Conservation (phyloP, 257 asterid genomes). For the Jacaranda mimosifolia region DNA sequence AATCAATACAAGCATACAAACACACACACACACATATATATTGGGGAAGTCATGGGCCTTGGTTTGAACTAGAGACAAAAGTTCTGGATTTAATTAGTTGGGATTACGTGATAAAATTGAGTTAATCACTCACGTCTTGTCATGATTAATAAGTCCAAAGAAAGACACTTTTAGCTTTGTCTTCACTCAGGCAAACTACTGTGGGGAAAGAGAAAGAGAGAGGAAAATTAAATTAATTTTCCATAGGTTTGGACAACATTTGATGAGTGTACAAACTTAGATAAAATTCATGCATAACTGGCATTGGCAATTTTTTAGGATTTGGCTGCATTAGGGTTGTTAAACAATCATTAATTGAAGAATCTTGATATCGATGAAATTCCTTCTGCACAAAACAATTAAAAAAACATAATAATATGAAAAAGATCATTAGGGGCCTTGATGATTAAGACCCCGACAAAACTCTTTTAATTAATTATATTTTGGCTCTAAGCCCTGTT, state of each 20-base stretch:
- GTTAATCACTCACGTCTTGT: slow-evolving; percentile 35
- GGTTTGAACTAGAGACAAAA: slow-evolving; percentile 8
- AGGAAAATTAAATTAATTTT: background rate
- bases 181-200: slow-evolving; percentile 34
- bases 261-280: background rate
- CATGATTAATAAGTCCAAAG: slow-evolving; percentile 36
- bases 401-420: too few relatives aligned
- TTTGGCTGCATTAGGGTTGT: slow-evolving; percentile 36
- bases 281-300: background rate
- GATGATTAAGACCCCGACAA: too few relatives aligned
- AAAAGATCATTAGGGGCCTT: too few relatives aligned
- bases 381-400: background rate
- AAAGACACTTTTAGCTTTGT: slow-evolving; percentile 36
- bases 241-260: background rate
- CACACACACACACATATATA: background rate
- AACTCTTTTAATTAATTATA: too few relatives aligned
- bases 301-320: background rate
- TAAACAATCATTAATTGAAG: slow-evolving; percentile 3
- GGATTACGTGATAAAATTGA: slow-evolving; percentile 42
- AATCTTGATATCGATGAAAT: background rate
- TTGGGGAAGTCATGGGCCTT: slow-evolving; percentile 13
- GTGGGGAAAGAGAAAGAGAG: background rate
- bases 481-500: too few relatives aligned
- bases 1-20: background rate
- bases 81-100: slow-evolving; percentile 17